phyloP scores from a whole-genome alignment of 1,284 basidiomycete species.

The Ceratobasidium sp. region DNA sequence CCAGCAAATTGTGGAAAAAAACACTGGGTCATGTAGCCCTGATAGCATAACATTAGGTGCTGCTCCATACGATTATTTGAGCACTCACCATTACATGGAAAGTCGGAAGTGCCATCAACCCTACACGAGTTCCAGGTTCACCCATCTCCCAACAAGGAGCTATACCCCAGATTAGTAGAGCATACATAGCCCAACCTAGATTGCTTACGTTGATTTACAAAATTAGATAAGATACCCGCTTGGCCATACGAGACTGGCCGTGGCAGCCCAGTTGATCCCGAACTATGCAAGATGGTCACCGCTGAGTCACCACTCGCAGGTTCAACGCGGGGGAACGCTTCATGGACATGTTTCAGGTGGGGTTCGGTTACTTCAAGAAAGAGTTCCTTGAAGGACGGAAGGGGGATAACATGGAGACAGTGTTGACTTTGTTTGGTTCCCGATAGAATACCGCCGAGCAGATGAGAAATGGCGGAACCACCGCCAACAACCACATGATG shows the following conservation, averaged over 20 bases:
- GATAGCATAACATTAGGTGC: neutral
- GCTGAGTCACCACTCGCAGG: neutral
- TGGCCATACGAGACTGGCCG: constrained; percentile 25
- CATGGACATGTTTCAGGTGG: neutral
- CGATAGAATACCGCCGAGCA: neutral
- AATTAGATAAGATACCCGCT: constrained; percentile 23
- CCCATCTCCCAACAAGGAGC: constrained; percentile 40
- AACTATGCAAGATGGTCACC: constrained; percentile 29
- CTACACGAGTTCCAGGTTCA: constrained; percentile 25
- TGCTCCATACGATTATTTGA: neutral
- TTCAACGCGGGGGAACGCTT: constrained; percentile 6
- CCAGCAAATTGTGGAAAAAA: constrained; percentile 34
- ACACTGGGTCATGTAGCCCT: constrained; percentile 35
- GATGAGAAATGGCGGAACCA: constrained; percentile 22
- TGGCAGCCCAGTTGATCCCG: constrained; percentile 33
- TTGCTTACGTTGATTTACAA: constrained; percentile 39
- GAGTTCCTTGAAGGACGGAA: constrained; percentile 24
- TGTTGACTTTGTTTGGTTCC: constrained; percentile 1
- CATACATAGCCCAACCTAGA: neutral
- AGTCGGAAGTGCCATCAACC: constrained; percentile 41
- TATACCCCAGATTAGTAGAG: neutral
- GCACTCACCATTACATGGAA: constrained; percentile 43
- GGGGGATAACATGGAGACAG: neutral
- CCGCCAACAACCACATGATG: constrained; percentile 32
- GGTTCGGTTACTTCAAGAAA: constrained; percentile 13